Percentiles rank a stretch among this genome's conserved stretches.
phyloP scores from a whole-genome alignment of 1,284 basidiomycete genomes.

The Ustanciosporium gigantosporum region DNA sequence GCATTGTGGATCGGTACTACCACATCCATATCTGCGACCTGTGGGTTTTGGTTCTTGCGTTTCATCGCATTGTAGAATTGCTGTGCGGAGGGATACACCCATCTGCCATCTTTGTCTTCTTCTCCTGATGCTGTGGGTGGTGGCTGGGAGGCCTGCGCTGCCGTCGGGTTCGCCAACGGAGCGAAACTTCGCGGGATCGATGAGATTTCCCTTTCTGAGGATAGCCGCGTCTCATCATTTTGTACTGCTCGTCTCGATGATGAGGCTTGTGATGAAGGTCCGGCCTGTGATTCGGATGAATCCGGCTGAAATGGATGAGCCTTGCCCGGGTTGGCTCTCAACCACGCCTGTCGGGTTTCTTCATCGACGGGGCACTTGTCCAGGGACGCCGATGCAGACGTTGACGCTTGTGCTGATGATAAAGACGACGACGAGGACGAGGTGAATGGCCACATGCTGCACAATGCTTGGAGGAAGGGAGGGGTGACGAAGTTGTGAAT shows the following conservation, averaged over 20 bases:
- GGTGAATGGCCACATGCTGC: conserved; percentile 36
- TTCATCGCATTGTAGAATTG: conserved; percentile 96
- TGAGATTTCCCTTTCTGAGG: conserved; percentile 75
- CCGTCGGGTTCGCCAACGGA: conserved; percentile 9
- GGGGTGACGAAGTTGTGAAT: too few relatives aligned
- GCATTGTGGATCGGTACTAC: conserved; percentile 99
- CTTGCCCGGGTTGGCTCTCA: conserved; percentile 58
- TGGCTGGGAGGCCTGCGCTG: conserved; percentile 7
- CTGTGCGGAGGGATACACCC: conserved; percentile 97
- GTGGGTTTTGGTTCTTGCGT: conserved; percentile 73
- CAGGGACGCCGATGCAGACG: conserved; percentile 8
- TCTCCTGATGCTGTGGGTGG: conserved; percentile 6
- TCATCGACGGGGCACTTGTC: conserved; percentile 76
- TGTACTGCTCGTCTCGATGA: not conserved
- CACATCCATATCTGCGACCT: conserved; percentile 84
- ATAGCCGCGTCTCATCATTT: conserved; percentile 60
- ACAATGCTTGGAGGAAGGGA: too few relatives aligned
- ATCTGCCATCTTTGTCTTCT: conserved; percentile 65
- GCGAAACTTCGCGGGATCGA: conserved; percentile 74
- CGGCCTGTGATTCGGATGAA: not conserved
- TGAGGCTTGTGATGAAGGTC: too few relatives aligned
- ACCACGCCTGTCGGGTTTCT: conserved; percentile 59
- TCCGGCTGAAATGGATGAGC: conserved; percentile 17
- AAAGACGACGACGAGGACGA: not conserved
- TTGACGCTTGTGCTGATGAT: not conserved